A percentile compares a stretch with the other conserved stretches of the same genome.
phyloP scores from a whole-genome alignment of 2,329 filamentous ascomycete genomes.

The Penicillium sp. region DNA sequence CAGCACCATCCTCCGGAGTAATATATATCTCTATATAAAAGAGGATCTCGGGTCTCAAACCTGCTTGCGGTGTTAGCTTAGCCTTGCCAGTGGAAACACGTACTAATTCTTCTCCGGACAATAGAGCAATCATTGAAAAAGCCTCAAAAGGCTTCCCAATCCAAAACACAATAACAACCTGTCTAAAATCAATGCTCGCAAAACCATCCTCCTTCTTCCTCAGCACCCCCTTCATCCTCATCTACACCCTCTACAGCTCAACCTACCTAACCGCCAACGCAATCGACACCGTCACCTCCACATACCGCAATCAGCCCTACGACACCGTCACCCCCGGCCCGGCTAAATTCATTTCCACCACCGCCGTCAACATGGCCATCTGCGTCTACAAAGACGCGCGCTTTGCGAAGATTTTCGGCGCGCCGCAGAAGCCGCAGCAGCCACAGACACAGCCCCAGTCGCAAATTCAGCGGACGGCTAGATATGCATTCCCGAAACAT shows the following conservation, averaged over 20 bases:
- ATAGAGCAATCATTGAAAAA: slow-evolving; percentile 56
- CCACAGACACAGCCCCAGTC: slow-evolving; percentile 9
- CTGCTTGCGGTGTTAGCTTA: too few species aligned
- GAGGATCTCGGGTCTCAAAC: too few species aligned
- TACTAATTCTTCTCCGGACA: not conserved
- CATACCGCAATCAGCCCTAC: slow-evolving; percentile 61
- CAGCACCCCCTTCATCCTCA: slow-evolving; percentile 54
- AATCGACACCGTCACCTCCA: slow-evolving; percentile 80
- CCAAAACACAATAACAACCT: slow-evolving; percentile 43
- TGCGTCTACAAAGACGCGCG: slow-evolving; percentile 89
- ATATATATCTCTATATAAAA: too few species aligned
- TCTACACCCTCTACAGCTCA: slow-evolving; percentile 73
- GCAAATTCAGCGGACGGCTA: not conserved
- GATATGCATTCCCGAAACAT: slow-evolving; percentile 4
- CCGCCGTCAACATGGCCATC: slow-evolving; percentile 79
- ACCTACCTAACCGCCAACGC: slow-evolving; percentile 89
- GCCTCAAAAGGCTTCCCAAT: slow-evolving; percentile 51
- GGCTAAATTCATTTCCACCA: slow-evolving; percentile 80
- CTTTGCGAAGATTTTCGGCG: slow-evolving; percentile 82
- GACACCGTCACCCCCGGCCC: slow-evolving; percentile 70
- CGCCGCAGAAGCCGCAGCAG: slow-evolving; percentile 49
- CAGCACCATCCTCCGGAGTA: too few species aligned
- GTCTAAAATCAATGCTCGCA: slow-evolving; percentile 44
- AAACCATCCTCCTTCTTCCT: slow-evolving; percentile 49
- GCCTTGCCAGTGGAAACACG: too few species aligned